Percentiles rank a stretch among this genome's conserved stretches.
Evolutionary conservation across 768 basidiomycete species (phyloP).

Genomic region (Lactifluus piperatus): DNA sequence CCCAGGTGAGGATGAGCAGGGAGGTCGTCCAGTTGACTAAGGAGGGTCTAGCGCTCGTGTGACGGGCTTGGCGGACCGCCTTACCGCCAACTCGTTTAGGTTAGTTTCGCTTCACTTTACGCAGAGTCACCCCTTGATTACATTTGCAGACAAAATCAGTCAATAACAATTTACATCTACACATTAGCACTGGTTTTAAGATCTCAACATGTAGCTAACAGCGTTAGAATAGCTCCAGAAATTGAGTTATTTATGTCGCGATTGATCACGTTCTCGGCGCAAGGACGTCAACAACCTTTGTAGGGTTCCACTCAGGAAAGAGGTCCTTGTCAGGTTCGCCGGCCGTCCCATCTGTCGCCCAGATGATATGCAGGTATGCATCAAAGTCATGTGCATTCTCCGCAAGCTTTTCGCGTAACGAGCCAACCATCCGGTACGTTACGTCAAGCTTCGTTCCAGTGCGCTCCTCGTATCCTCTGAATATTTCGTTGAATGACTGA

Average conservation of each 20-base stretch:
- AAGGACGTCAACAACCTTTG: slow-evolving; percentile 11
- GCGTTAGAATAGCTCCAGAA: too few species aligned
- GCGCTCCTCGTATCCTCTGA: slow-evolving; percentile 13
- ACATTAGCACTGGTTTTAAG: neutral
- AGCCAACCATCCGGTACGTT: slow-evolving; percentile 6
- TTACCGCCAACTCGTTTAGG: neutral
- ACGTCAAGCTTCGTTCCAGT: slow-evolving; percentile 17
- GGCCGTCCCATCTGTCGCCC: slow-evolving; percentile 6
- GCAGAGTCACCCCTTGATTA: neutral
- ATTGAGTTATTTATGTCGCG: neutral
- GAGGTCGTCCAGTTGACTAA: slow-evolving; percentile 21
- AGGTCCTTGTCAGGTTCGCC: slow-evolving; percentile 14
- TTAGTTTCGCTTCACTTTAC: neutral
- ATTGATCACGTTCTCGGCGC: neutral
- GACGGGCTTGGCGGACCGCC: neutral
- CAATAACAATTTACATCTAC: neutral
- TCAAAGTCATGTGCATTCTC: slow-evolving; percentile 16
- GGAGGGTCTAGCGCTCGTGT: neutral
- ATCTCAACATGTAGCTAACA: neutral
- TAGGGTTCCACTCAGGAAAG: slow-evolving; percentile 22
- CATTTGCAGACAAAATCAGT: neutral
- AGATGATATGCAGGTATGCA: slow-evolving; percentile 6
- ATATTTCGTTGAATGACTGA: slow-evolving; percentile 21
- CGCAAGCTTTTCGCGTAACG: slow-evolving; percentile 7
- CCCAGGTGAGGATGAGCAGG: neutral